Percentiles rank a stretch among this genome's conserved stretches.
Conservation (phyloP, 148 eudicot genomes). For the Cornus suecica region DNA sequence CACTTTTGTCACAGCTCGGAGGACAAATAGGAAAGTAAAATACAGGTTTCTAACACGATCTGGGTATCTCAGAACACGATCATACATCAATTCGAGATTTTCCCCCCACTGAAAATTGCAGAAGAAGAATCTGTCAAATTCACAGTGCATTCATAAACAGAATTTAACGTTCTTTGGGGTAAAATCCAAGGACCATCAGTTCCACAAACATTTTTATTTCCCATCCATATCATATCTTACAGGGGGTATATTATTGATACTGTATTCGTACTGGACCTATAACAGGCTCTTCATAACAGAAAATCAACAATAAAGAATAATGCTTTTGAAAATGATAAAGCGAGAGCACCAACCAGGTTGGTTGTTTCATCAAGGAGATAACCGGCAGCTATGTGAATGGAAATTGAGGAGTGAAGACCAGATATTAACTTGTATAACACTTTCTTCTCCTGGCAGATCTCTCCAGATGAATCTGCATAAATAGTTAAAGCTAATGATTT, state of each 20-base stretch:
- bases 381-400: slow-evolving; percentile 82
- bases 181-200: neutral
- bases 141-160: neutral
- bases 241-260: neutral
- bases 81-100: slow-evolving; percentile 68
- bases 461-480: slow-evolving; percentile 71
- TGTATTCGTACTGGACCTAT: neutral
- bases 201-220: neutral
- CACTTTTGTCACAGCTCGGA: slow-evolving; percentile 93
- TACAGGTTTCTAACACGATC: slow-evolving; percentile 91
- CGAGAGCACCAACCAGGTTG: slow-evolving; percentile 62
- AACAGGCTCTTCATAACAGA: neutral
- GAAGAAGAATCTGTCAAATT: slow-evolving; percentile 15
- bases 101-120: slow-evolving; percentile 77
- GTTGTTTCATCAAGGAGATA: slow-evolving; percentile 83
- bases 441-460: slow-evolving; percentile 85
- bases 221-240: neutral
- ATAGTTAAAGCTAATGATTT: neutral
- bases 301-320: neutral
- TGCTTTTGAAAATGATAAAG: slow-evolving; percentile 7
- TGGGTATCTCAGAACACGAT: slow-evolving; percentile 77
- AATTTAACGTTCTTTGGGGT: neutral
- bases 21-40: slow-evolving; percentile 90
- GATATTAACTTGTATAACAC: slow-evolving; percentile 87
- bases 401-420: slow-evolving; percentile 92